These are phyloP conservation scores for Excoecaria cochinchinensis DNA, from an alignment of 345 rosid genomes.

Conservation along the genomic window DNA sequence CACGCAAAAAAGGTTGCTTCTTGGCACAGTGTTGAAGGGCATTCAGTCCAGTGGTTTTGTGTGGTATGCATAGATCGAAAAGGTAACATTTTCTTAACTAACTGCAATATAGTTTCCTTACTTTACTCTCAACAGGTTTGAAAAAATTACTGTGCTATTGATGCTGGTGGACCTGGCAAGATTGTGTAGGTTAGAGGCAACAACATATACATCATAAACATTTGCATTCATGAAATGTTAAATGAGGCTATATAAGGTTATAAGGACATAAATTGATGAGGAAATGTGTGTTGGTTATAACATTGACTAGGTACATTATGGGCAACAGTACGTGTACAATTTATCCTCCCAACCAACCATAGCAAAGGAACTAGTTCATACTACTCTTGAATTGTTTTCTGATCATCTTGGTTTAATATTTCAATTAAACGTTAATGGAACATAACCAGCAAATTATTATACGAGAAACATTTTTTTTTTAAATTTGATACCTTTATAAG, in stretches of 20 bases:
- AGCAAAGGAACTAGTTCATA: not conserved
- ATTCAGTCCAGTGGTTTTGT: conserved; percentile 83
- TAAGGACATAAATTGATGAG: not conserved
- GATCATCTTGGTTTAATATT: not conserved
- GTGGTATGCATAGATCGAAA: conserved; percentile 82
- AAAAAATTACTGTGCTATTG: not conserved
- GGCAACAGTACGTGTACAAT: not conserved
- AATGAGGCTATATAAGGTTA: not conserved
- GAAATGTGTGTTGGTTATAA: not conserved
- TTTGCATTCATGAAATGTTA: not conserved
- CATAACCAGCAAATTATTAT: not conserved
- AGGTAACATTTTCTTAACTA: conserved; percentile 47
- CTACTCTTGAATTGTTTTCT: not conserved
- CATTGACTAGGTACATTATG: not conserved
- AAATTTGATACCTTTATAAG: not conserved
- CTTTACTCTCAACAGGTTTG: not conserved
- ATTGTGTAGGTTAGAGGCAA: not conserved
- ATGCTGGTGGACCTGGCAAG: conserved; percentile 4
- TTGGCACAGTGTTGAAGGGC: conserved; percentile 94
- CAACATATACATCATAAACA: not conserved
- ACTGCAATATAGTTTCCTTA: not conserved
- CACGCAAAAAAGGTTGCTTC: conserved; percentile 75
- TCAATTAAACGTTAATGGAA: not conserved
- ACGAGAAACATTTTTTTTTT: not conserved
- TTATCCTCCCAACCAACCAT: not conserved